Conservation (phyloP, 2,329 filamentous ascomycete genomes). For the Paecilomyces sp. region DNA sequence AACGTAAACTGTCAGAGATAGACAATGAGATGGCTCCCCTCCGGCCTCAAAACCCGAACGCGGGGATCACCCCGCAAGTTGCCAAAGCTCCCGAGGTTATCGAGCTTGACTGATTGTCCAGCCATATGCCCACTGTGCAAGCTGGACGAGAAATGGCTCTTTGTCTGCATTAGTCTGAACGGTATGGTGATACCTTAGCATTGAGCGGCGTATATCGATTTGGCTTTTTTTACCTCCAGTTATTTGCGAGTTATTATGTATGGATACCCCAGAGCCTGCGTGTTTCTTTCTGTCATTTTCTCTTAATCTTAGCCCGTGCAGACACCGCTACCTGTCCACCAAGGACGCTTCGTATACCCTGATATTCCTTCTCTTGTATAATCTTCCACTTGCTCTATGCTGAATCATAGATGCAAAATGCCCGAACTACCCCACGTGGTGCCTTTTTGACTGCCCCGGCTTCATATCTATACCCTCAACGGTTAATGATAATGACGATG, state of each 20-base stretch:
- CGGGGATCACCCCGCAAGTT: not conserved
- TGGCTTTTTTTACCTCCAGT: not conserved
- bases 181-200: not conserved
- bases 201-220: not conserved
- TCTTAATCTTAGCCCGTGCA: not conserved
- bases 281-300: not conserved
- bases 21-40: conserved; percentile 8
- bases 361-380: not conserved
- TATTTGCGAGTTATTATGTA: not conserved
- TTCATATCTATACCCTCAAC: no score
- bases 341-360: not conserved
- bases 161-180: not conserved
- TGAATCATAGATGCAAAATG: no score
- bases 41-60: conserved; percentile 6
- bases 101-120: conserved; percentile 11
- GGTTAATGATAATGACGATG: no score
- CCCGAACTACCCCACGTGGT: no score
- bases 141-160: not conserved
- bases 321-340: no score
- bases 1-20: conserved; percentile 11
- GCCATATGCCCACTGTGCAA: not conserved
- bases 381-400: not conserved
- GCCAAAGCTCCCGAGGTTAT: conserved; percentile 11
- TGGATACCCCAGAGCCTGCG: not conserved
- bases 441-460: no score